These are phyloP conservation scores for Cicer pinnatifidum DNA, from an alignment of 306 rosid species.

Conservation along the genomic window DNA sequence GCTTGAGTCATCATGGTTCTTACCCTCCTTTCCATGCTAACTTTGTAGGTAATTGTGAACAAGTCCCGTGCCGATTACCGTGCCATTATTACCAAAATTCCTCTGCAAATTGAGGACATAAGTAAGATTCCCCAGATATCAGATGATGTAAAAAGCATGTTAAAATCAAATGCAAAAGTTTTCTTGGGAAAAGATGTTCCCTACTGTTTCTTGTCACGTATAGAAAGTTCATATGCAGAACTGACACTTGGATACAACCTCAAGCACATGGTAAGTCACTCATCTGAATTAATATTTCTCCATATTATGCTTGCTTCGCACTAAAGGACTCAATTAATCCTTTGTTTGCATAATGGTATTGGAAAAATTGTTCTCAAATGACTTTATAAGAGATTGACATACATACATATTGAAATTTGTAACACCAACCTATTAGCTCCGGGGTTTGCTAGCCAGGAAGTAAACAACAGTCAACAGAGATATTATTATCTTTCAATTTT, in stretches of 20 bases:
- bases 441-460: conserved; percentile 16
- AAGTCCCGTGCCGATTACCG: conserved; percentile 89
- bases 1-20: conserved; percentile 26
- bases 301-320: conserved; percentile 19
- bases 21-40: conserved; percentile 25
- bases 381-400: conserved; percentile 3
- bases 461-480: conserved; percentile 18
- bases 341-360: conserved; percentile 31
- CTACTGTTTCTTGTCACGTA: conserved; percentile 77
- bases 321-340: conserved; percentile 21
- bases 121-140: conserved; percentile 69
- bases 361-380: conserved; percentile 18
- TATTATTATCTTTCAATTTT: conserved; percentile 20
- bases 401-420: not conserved
- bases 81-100: conserved; percentile 66
- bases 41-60: conserved; percentile 76
- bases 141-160: conserved; percentile 66
- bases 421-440: not conserved
- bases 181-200: conserved; percentile 84
- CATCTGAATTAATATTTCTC: conserved; percentile 12
- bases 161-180: conserved; percentile 66
- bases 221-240: conserved; percentile 70
- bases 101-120: conserved; percentile 68
- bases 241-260: conserved; percentile 85
- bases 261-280: conserved; percentile 68